Evolutionary conservation across 2,329 filamentous ascomycete species (phyloP).

Genomic region (Phialophora tarda): DNA sequence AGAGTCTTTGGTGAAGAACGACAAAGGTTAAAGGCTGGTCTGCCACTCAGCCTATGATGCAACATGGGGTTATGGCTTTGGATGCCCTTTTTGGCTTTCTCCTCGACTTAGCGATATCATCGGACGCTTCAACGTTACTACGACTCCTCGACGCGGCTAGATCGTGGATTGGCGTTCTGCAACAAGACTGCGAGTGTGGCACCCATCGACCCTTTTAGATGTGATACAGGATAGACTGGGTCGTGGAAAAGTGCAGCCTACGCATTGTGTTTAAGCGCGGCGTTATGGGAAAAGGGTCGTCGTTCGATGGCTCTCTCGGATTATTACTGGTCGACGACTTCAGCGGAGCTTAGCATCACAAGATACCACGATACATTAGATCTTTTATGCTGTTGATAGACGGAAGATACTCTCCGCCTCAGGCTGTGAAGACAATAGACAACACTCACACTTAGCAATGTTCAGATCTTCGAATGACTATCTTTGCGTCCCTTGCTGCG

Average conservation of each 20-base stretch:
- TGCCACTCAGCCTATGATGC: slow-evolving; percentile 27
- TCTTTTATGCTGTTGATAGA: slow-evolving; percentile 3
- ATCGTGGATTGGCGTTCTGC: background rate
- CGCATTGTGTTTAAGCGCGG: slow-evolving; percentile 12
- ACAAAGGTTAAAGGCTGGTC: slow-evolving; percentile 57
- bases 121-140: background rate
- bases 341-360: background rate
- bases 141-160: background rate
- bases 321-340: background rate
- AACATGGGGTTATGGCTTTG: background rate
- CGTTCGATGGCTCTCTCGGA: background rate
- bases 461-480: background rate
- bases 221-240: slow-evolving; percentile 7
- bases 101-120: background rate
- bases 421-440: slow-evolving; percentile 5
- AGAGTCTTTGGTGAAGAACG: slow-evolving; percentile 90
- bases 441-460: background rate
- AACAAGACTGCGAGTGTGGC: background rate
- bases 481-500: too few relatives aligned
- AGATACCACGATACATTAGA: slow-evolving; percentile 27
- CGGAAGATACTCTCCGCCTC: slow-evolving; percentile 1
- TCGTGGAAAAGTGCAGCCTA: slow-evolving; percentile 8
- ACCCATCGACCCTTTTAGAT: background rate
- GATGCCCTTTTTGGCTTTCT: background rate
- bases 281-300: background rate